Conservation (phyloP, 306 rosid genomes). For the Oemleria cerasiformis region DNA sequence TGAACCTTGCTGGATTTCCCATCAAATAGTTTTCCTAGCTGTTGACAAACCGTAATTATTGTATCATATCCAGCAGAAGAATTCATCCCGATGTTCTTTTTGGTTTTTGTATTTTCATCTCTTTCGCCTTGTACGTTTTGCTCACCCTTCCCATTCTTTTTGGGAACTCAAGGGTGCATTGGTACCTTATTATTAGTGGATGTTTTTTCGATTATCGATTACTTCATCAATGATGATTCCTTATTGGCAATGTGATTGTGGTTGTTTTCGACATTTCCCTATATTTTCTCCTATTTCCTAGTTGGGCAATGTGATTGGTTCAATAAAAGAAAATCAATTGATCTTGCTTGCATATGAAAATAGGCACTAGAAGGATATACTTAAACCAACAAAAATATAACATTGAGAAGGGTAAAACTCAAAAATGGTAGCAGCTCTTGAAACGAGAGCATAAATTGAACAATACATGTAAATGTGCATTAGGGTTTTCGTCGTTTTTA, state of each 20-base stretch:
- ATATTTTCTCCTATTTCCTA: too few species aligned
- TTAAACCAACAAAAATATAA: too few species aligned
- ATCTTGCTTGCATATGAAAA: too few species aligned
- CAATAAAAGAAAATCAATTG: background rate
- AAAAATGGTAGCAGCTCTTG: background rate
- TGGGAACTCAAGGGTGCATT: slow-evolving; percentile 33
- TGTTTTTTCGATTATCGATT: slow-evolving; percentile 16
- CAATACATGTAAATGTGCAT: background rate
- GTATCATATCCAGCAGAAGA: slow-evolving; percentile 49
- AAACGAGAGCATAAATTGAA: background rate
- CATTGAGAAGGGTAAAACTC: too few species aligned
- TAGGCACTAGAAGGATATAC: too few species aligned
- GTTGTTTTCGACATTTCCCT: background rate
- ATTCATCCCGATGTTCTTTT: slow-evolving; percentile 34
- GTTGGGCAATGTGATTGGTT: background rate
- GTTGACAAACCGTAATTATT: slow-evolving; percentile 32
- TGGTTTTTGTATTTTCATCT: background rate
- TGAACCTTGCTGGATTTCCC: slow-evolving; percentile 48
- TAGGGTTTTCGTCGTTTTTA: background rate
- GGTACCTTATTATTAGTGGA: slow-evolving; percentile 41
- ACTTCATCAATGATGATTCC: background rate
- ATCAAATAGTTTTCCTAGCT: slow-evolving; percentile 46
- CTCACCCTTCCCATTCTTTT: slow-evolving; percentile 15
- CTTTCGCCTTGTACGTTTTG: slow-evolving; percentile 12
- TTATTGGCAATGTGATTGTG: background rate